Evolutionary conservation across 169 alveolate species (phyloP), one percentile per base, ranked within the genome.

Genomic region (Blepharisma undulans): DNA sequence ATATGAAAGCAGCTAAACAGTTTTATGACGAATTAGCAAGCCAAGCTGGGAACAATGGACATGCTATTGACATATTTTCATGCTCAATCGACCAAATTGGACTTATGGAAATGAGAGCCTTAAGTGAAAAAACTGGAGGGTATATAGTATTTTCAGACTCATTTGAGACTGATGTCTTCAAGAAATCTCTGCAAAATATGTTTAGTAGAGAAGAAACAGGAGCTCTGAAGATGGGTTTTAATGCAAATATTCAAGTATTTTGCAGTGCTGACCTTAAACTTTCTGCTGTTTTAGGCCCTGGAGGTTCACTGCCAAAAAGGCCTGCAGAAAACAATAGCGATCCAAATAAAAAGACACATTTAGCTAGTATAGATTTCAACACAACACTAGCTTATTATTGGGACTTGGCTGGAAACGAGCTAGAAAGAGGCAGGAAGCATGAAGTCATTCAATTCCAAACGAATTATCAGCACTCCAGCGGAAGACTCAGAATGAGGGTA

Each of bases 401-500:
- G 94, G 99, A 99, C 16, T 3, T 59, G 34, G 60, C 29, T 32
- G 36, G 30, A 34, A 22, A 25, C 25, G 61, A n/a, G 34, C 2
- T 19, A 16, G 76, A 22, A 34, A 29, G 22, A 22, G 29, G 29
- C 8, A 59, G 36, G 29, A 94, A 97, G 78, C 96, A 96, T 93
- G 98, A 98, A 2, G 98, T 95, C 92, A 91, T 98, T 33, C 99
- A 99, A 97, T 98, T 99, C 94, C 99, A 99, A 91, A 99, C 99
- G 0, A 91, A 95, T 33, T 99, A 99, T 93, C 95, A 97, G 76
- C 99, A 99, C 90, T 98, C 99, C 0, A 98, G 98, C 92, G 99
- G 99, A 21, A 90, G 99, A 72, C 97, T 98, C 77, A 98, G 99
- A 91, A 96, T 99, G 88, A 97, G 99, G 91, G 99, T 99, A n/a